Evolutionary conservation across 179 eudicot species (phyloP).

Genomic region (Beta macrorhiza): DNA sequence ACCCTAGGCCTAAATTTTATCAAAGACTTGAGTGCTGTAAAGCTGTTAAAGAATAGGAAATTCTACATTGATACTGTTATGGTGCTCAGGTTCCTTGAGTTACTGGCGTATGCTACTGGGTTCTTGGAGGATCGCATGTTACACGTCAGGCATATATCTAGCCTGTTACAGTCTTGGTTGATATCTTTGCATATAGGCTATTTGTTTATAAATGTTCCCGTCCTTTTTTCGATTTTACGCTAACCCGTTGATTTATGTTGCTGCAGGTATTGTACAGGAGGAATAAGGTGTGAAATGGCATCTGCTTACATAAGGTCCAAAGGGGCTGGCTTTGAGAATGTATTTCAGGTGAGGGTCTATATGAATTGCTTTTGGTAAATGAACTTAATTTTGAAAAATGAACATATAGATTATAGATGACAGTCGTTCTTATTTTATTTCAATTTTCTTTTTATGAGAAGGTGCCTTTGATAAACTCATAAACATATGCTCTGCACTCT

Average conservation of each 20-base stretch:
- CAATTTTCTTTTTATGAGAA: not conserved
- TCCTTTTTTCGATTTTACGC: not conserved
- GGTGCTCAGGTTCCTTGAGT: not conserved
- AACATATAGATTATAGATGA: not conserved
- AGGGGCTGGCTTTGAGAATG: conserved; percentile 96
- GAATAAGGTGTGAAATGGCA: conserved; percentile 99
- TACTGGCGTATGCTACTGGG: not conserved
- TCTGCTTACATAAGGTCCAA: conserved; percentile 90
- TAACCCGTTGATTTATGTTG: conserved; percentile 16
- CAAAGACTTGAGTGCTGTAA: not conserved
- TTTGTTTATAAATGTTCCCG: not conserved
- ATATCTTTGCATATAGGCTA: not conserved
- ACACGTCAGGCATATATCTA: not conserved
- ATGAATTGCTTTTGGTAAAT: not conserved
- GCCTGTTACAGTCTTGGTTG: not conserved
- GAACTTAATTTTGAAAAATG: not conserved
- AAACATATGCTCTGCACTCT: not conserved
- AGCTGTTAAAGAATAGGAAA: not conserved
- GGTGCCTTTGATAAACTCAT: not conserved
- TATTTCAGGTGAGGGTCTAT: conserved; percentile 62
- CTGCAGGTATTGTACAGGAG: conserved; percentile 95
- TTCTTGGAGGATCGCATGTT: not conserved
- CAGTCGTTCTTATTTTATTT: not conserved
- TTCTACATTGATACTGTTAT: not conserved
- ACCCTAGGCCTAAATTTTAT: not conserved